Evolutionary conservation across 1,284 basidiomycete genomes (phyloP).

Genomic region (Amylostereum areolatum): DNA sequence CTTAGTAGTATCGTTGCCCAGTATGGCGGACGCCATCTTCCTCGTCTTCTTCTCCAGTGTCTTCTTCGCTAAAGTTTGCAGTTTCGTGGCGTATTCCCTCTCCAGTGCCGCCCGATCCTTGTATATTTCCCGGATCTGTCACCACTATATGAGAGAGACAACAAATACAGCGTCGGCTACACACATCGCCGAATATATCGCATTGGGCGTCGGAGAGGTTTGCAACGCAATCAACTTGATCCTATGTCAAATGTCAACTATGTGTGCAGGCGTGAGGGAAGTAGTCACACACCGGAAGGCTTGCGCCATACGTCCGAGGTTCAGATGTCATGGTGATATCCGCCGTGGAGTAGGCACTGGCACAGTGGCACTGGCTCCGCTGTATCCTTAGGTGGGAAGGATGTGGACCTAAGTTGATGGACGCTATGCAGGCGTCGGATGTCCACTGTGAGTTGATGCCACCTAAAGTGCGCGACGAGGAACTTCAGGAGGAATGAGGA

Average conservation of each 20-base stretch:
- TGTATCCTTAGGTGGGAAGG: too few species aligned
- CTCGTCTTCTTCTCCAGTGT: slow-evolving; percentile 66
- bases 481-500: too few species aligned
- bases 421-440: too few species aligned
- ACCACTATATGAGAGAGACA: not conserved
- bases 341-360: too few species aligned
- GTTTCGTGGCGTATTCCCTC: slow-evolving; percentile 68
- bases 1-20: slow-evolving; percentile 66
- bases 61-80: slow-evolving; percentile 60
- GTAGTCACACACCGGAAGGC: slow-evolving; percentile 1
- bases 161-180: slow-evolving; percentile 15
- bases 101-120: slow-evolving; percentile 61
- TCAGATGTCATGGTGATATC: too few species aligned
- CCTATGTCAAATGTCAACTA: slow-evolving; percentile 17
- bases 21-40: slow-evolving; percentile 44
- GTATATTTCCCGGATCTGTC: slow-evolving; percentile 66
- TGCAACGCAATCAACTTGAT: slow-evolving; percentile 33
- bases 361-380: too few species aligned
- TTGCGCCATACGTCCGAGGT: slow-evolving; percentile 1
- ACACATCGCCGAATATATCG: slow-evolving; percentile 57
- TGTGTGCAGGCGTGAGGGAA: not conserved
- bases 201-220: slow-evolving; percentile 56
- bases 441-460: too few species aligned
- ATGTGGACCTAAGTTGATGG: too few species aligned
- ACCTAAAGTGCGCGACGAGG: too few species aligned